Evolutionary conservation across 371 early-diverging fungal genomes (phyloP).

Genomic region (Apophysomyces variabilis): DNA sequence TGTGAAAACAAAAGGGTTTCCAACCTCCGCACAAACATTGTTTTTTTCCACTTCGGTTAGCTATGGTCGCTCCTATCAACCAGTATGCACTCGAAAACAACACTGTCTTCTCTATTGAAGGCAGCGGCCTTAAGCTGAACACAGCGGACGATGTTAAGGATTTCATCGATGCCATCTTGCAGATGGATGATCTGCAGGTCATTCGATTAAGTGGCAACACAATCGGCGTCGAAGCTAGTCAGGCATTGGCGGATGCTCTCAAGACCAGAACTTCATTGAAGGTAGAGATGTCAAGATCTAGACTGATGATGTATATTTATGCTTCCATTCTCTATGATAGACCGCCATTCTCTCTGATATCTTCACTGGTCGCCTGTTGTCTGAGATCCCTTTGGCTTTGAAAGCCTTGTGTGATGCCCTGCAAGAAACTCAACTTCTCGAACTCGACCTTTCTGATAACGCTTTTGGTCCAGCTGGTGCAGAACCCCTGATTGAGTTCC

Average conservation of each 20-base stretch:
- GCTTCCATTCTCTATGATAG: constrained; percentile 16
- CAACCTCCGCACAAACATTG: background rate
- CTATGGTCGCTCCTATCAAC: constrained; percentile 46
- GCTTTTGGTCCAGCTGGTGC: constrained; percentile 98
- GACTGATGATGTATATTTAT: background rate
- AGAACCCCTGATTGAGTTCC: constrained; percentile 82
- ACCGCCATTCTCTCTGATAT: constrained; percentile 82
- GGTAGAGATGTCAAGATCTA: constrained; percentile 52
- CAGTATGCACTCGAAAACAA: constrained; percentile 45
- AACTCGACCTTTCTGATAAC: constrained; percentile 94
- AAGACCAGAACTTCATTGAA: constrained; percentile 69
- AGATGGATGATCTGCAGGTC: constrained; percentile 68
- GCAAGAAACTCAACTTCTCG: constrained; percentile 71
- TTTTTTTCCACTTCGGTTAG: constrained; percentile 5
- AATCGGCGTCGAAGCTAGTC: constrained; percentile 90
- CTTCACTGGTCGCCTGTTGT: constrained; percentile 91
- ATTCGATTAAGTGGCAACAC: constrained; percentile 93
- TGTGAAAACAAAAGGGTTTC: no score
- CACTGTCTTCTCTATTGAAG: constrained; percentile 66
- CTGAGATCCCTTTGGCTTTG: constrained; percentile 87
- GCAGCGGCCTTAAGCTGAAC: constrained; percentile 80
- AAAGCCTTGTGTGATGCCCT: constrained; percentile 87
- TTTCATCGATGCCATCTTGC: constrained; percentile 72
- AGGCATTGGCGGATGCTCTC: constrained; percentile 80
- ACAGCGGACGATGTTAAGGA: constrained; percentile 82